These are phyloP conservation scores for Stagonosporopsis chrysanthemi DNA, from an alignment of 2,329 filamentous ascomycete species.

Conservation along the genomic window DNA sequence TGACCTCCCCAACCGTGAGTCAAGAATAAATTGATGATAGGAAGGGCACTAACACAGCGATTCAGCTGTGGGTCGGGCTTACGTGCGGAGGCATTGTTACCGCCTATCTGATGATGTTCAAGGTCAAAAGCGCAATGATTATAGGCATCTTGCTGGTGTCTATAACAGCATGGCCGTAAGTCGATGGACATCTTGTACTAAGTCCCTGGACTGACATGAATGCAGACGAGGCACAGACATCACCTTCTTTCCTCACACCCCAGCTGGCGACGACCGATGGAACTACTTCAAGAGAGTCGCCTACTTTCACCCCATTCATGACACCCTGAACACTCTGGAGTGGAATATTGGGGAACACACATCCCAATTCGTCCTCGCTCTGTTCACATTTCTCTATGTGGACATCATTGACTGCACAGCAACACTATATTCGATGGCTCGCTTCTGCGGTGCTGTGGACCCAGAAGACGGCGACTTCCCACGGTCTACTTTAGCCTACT, in stretches of 20 bases:
- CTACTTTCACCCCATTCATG: slow-evolving; percentile 76
- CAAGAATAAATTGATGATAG: slow-evolving; percentile 1
- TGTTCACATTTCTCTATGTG: slow-evolving; percentile 90
- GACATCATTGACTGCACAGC: slow-evolving; percentile 89
- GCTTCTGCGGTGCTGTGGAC: slow-evolving; percentile 81
- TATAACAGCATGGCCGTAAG: slow-evolving; percentile 82
- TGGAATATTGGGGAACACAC: slow-evolving; percentile 74
- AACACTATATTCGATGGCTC: slow-evolving; percentile 88
- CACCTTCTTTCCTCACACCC: slow-evolving; percentile 79
- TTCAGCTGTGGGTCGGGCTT: slow-evolving; percentile 81
- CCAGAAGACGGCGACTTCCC: slow-evolving; percentile 85
- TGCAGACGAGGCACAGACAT: slow-evolving; percentile 68
- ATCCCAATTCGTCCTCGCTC: slow-evolving; percentile 78
- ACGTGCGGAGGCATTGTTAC: slow-evolving; percentile 85
- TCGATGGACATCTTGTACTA: not conserved
- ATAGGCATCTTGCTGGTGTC: slow-evolving; percentile 82
- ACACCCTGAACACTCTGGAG: slow-evolving; percentile 73
- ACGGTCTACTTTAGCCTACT: slow-evolving; percentile 81
- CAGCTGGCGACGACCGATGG: slow-evolving; percentile 72
- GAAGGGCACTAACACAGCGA: slow-evolving; percentile 11
- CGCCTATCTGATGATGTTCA: slow-evolving; percentile 81
- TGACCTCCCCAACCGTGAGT: slow-evolving; percentile 73
- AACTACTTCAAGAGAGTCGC: slow-evolving; percentile 88
- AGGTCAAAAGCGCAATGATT: slow-evolving; percentile 86
- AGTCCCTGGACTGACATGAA: slow-evolving; percentile 25